These are phyloP conservation scores for Mortierella sp. DNA, from an alignment of 371 early-diverging fungal species.

Conservation along the genomic window DNA sequence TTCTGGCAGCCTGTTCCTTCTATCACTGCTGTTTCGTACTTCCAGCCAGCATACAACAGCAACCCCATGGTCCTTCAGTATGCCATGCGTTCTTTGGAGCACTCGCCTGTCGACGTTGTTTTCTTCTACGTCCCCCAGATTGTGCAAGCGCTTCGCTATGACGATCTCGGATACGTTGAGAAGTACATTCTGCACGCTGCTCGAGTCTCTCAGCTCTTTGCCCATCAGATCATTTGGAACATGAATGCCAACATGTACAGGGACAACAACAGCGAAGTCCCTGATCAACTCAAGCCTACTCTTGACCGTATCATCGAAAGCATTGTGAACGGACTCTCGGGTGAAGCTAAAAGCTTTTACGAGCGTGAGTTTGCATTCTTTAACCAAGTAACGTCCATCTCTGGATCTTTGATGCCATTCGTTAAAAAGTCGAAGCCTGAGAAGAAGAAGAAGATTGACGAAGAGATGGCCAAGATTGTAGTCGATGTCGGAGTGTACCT, in stretches of 20 bases:
- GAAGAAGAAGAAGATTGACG: constrained; percentile 97
- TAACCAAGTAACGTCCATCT: constrained; percentile 94
- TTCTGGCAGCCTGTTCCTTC: constrained; percentile 97
- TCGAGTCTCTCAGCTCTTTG: constrained; percentile 93
- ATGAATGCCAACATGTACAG: constrained; percentile 98
- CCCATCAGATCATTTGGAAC: constrained; percentile 99
- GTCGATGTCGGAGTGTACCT: constrained; percentile 98
- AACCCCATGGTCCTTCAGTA: constrained; percentile 94
- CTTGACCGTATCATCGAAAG: constrained; percentile 89
- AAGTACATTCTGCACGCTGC: constrained; percentile 94
- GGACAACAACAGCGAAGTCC: constrained; percentile 79
- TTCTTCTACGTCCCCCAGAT: constrained; percentile 99
- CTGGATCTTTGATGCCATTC: constrained; percentile 96
- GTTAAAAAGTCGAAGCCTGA: constrained; percentile 94
- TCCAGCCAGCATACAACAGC: constrained; percentile 73
- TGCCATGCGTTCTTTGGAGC: constrained; percentile 90
- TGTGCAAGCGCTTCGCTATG: constrained; percentile 97
- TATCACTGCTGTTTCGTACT: constrained; percentile 87
- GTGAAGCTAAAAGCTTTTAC: constrained; percentile 89
- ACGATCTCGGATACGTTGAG: constrained; percentile 90
- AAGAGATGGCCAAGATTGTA: constrained; percentile 94
- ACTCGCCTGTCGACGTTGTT: constrained; percentile 91
- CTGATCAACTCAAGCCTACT: constrained; percentile 88
- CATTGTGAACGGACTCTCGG: constrained; percentile 84
- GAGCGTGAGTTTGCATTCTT: constrained; percentile 97